phyloP scores from a whole-genome alignment of 257 asterid genomes.

The Salvia miltiorrhiza region DNA sequence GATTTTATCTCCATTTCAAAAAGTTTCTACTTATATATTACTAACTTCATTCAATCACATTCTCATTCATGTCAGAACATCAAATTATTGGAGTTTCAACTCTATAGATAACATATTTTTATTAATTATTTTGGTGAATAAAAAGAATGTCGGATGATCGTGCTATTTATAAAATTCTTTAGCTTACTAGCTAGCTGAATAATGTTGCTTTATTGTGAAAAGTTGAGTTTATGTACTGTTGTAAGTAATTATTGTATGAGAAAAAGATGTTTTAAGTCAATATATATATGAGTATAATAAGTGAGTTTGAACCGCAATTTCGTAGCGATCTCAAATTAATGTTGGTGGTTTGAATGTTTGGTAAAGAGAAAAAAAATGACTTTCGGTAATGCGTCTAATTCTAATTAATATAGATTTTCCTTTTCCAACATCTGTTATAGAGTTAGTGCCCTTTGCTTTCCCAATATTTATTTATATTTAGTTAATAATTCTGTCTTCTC shows the following conservation, averaged over 20 bases:
- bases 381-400: conserved; percentile 36
- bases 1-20: not conserved
- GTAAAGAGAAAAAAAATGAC: conserved; percentile 14
- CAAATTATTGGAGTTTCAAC: no score
- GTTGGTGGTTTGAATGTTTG: not conserved
- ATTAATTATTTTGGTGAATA: no score
- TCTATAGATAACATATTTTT: no score
- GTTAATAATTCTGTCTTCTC: not conserved
- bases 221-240: not conserved
- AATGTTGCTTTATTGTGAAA: not conserved
- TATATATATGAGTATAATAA: not conserved
- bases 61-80: no score
- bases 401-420: not conserved
- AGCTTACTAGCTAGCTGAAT: not conserved
- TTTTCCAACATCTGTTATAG: conserved; percentile 33
- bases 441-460: conserved; percentile 27
- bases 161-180: not conserved
- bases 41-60: no score
- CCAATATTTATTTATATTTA: conserved; percentile 1
- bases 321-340: not conserved
- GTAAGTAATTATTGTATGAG: not conserved
- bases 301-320: not conserved
- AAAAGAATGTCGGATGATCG: no score
- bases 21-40: not conserved
- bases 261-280: not conserved